A percentile compares a stretch with the other conserved stretches of the same genome.
Conservation (phyloP, 805 yeast species). For the Wickerhamomyces bovis region DNA sequence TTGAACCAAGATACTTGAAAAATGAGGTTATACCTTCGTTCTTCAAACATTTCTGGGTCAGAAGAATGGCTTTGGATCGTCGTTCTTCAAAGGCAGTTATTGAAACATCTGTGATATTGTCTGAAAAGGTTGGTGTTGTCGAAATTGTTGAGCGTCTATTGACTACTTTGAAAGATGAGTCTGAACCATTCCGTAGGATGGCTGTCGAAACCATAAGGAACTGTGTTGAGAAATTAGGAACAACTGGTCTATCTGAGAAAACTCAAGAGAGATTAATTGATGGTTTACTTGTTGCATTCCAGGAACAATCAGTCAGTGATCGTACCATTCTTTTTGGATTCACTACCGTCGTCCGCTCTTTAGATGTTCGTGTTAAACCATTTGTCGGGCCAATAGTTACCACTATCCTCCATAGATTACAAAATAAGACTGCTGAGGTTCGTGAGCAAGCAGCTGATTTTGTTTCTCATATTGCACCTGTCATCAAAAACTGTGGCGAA, state of each 20-base stretch:
- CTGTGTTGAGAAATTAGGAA: slow-evolving; percentile 44
- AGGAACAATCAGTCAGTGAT: slow-evolving; percentile 64
- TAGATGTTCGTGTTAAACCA: slow-evolving; percentile 62
- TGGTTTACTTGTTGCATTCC: slow-evolving; percentile 74
- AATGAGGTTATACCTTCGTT: slow-evolving; percentile 55
- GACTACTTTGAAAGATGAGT: slow-evolving; percentile 65
- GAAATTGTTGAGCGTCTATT: slow-evolving; percentile 53
- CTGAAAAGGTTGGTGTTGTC: slow-evolving; percentile 62
- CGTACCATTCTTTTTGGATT: slow-evolving; percentile 53
- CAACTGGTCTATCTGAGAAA: slow-evolving; percentile 53
- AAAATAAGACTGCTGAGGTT: slow-evolving; percentile 62
- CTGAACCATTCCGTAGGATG: slow-evolving; percentile 76
- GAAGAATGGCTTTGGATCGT: slow-evolving; percentile 69
- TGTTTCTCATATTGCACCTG: slow-evolving; percentile 59
- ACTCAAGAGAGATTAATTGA: slow-evolving; percentile 68
- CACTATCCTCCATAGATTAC: slow-evolving; percentile 64
- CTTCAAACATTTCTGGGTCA: slow-evolving; percentile 71
- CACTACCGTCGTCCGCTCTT: slow-evolving; percentile 52
- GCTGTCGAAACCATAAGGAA: slow-evolving; percentile 63
- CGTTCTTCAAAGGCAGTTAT: slow-evolving; percentile 55
- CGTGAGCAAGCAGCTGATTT: slow-evolving; percentile 84
- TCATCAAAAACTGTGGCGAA: slow-evolving; percentile 59
- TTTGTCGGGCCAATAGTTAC: slow-evolving; percentile 69
- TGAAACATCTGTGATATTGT: slow-evolving; percentile 63
- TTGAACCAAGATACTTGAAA: slow-evolving; percentile 43